phyloP scores from a whole-genome alignment of 2,329 filamentous ascomycete genomes.

The Salinomyces thailandicus region DNA sequence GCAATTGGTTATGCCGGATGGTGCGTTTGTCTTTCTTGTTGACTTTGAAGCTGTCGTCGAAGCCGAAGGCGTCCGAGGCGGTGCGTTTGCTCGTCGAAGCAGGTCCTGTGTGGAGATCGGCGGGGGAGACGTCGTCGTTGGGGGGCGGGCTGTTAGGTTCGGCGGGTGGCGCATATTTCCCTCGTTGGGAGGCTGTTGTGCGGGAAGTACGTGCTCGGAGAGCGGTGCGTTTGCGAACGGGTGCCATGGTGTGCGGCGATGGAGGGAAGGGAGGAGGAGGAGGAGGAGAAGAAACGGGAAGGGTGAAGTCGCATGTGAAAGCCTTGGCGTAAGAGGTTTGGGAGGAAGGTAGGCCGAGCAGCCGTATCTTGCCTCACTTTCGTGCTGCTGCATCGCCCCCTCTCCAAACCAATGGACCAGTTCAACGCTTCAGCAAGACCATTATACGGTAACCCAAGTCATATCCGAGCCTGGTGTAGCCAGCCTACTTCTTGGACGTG shows the following conservation, averaged over 20 bases:
- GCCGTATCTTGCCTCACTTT: too few species aligned
- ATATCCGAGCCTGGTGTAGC: too few species aligned
- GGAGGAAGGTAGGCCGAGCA: too few species aligned
- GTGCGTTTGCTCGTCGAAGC: conserved; percentile 4
- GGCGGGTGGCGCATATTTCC: conserved; percentile 13
- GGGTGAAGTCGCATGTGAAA: too few species aligned
- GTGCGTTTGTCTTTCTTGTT: conserved; percentile 74
- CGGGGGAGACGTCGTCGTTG: conserved; percentile 2
- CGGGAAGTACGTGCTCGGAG: conserved; percentile 9
- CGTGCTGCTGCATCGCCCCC: too few species aligned
- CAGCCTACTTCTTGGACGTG: too few species aligned
- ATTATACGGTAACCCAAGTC: too few species aligned
- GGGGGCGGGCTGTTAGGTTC: neutral
- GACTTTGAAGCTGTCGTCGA: conserved; percentile 33
- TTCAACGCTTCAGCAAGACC: too few species aligned
- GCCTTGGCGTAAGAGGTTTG: too few species aligned
- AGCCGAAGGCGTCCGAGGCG: conserved; percentile 2
- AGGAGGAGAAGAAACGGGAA: too few species aligned
- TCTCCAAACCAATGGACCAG: too few species aligned
- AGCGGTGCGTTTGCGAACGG: conserved; percentile 6
- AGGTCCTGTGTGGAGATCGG: conserved; percentile 1
- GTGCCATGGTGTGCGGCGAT: conserved; percentile 1
- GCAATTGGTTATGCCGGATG: conserved; percentile 71
- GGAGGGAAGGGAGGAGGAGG: too few species aligned
- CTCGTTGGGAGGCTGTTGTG: conserved; percentile 11